Evolutionary conservation across 805 yeast genomes (phyloP), one percentile per base, ranked within the genome.

Genomic region (Candida insectalens): DNA sequence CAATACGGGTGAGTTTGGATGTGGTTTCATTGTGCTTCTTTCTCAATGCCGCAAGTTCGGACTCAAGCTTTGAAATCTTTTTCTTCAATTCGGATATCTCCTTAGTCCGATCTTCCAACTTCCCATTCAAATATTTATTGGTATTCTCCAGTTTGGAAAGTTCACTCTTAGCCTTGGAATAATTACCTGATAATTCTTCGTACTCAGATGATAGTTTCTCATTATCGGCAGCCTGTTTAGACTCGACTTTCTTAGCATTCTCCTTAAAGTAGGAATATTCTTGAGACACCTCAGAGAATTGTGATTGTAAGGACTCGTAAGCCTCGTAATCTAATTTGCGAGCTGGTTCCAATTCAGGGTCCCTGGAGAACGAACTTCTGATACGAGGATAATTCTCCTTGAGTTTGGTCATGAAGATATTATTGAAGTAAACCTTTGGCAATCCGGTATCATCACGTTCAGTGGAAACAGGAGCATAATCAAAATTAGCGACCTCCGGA

Each of bases 391-490:
- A 74, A 46, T 84, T 81, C 2, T 81, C 92, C 40, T 75, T 76
- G 28, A 92, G 59, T 33, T 87, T 59, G 3, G 60, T 61, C 3
- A 83, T 75, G 50, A 84, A 84, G 3, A 65, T 57, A 0, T 69
- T 51, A 37, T 77, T 79, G 49, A 92, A 80, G 46, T 70, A 85
- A 1, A 89, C 81, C 37, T 75, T 73, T 0, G 97, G 98, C 27
- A 89, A 66, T 1, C 98, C 98, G 1, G 94, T 76, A 2, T 75
- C 78, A 50, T 85, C 95, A 41, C 71, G 68, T 4, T 64, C 63
- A 2, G 77, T 71, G 13, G 64, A 60, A 17, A 71, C 53, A 19
- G 72, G 60, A 16, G 62, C 60, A 3, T 65, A 68, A n/a, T 69
- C 74, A 41, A 71, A 80, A 35, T 71, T 68, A 7, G 69, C 64